Conservation (phyloP, 176 grass and related monocot genomes). For the Carex kokanica region DNA sequence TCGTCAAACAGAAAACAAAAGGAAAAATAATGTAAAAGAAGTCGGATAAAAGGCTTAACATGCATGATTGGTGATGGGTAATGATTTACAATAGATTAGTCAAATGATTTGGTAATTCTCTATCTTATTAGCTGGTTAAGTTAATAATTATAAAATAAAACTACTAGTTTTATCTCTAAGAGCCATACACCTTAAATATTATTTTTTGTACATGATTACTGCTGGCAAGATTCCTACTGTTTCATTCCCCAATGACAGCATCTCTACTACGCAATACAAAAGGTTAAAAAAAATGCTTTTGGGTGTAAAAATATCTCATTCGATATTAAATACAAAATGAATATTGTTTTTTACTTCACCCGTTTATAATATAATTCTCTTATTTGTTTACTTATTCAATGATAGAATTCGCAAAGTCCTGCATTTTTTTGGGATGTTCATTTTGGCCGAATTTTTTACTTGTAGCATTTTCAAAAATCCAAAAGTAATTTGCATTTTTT, state of each 20-base stretch:
- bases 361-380: neutral
- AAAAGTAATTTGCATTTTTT: too few relatives aligned
- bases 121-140: neutral
- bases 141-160: neutral
- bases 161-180: neutral
- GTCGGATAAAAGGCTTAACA: neutral
- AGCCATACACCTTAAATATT: neutral
- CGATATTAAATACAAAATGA: neutral
- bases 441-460: too few relatives aligned
- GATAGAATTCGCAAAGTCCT: too few relatives aligned
- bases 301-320: neutral
- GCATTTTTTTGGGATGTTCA: too few relatives aligned
- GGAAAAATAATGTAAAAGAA: neutral
- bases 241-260: neutral
- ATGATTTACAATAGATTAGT: neutral
- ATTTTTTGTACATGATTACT: neutral
- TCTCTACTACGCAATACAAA: neutral
- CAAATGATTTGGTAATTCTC: neutral
- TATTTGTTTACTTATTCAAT: too few relatives aligned
- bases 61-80: neutral
- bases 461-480: too few relatives aligned
- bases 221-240: conserved; percentile 16
- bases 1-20: neutral
- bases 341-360: neutral
- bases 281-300: neutral